These are phyloP conservation scores for Polygonum maritimum DNA, from an alignment of 148 eudicot genomes.

Conservation along the genomic window DNA sequence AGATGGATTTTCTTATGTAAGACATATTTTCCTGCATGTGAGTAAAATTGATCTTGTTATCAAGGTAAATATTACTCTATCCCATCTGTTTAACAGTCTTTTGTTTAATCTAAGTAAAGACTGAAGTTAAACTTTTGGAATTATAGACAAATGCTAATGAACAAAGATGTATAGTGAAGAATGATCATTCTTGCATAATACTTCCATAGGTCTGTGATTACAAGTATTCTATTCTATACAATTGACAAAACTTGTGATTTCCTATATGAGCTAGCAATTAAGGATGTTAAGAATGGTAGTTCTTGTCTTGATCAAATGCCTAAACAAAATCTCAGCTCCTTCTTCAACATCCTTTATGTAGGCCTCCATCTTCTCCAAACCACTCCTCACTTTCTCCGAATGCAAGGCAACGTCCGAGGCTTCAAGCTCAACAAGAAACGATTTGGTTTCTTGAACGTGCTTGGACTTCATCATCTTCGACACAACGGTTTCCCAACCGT, in stretches of 20 bases:
- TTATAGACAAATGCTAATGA: neutral
- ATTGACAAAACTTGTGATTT: neutral
- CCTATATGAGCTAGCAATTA: neutral
- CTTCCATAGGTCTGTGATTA: neutral
- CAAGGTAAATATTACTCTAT: neutral
- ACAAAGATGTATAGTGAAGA: neutral
- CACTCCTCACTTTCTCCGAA: neutral
- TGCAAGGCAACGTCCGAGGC: neutral
- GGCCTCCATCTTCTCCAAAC: constrained; percentile 6
- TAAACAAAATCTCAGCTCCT: neutral
- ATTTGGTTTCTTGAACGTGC: neutral
- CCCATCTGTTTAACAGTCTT: neutral
- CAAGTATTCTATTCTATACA: constrained; percentile 4
- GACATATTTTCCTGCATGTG: neutral
- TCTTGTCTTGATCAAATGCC: constrained; percentile 6
- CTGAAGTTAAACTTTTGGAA: too few relatives aligned
- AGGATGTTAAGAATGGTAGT: constrained; percentile 5
- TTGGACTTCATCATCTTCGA: constrained; percentile 5
- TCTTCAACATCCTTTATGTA: neutral
- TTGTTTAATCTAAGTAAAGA: too few relatives aligned
- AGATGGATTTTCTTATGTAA: too few relatives aligned
- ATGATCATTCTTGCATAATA: neutral
- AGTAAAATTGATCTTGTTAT: neutral
- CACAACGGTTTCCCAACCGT: neutral
- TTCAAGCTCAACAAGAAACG: constrained; percentile 3